Conservation (phyloP, 2,329 filamentous ascomycete genomes). For the Rutstroemia sp. region DNA sequence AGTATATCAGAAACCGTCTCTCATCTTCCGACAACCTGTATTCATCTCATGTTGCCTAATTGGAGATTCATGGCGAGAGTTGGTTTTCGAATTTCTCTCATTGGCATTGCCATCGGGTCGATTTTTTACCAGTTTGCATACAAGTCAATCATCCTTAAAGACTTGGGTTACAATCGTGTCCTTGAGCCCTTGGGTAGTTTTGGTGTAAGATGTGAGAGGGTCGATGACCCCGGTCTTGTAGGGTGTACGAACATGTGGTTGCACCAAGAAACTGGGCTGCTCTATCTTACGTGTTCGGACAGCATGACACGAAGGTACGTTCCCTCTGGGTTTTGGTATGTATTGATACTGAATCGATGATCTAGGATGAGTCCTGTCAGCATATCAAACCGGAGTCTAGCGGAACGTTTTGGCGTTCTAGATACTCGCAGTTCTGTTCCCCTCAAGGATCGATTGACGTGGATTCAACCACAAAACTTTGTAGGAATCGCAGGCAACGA, state of each 20-base stretch:
- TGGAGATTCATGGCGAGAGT: slow-evolving; percentile 4
- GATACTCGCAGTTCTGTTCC: slow-evolving; percentile 22
- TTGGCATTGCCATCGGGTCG: slow-evolving; percentile 16
- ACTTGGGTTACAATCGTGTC: slow-evolving; percentile 28
- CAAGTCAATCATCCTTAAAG: slow-evolving; percentile 25
- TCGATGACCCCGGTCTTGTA: slow-evolving; percentile 20
- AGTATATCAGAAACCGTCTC: background rate
- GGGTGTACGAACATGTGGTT: slow-evolving; percentile 29
- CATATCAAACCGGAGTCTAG: slow-evolving; percentile 17
- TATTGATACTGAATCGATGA: background rate
- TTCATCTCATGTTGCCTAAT: background rate
- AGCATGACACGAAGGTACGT: slow-evolving; percentile 22
- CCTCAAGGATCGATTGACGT: slow-evolving; percentile 18
- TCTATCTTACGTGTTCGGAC: slow-evolving; percentile 26
- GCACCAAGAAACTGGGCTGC: slow-evolving; percentile 21
- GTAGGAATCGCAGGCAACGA: slow-evolving; percentile 19
- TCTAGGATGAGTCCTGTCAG: slow-evolving; percentile 20
- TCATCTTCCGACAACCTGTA: background rate
- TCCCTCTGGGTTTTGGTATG: background rate
- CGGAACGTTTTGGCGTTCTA: slow-evolving; percentile 21
- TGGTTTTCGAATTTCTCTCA: background rate
- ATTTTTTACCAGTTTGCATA: slow-evolving; percentile 28
- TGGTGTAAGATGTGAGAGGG: slow-evolving; percentile 22
- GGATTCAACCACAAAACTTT: slow-evolving; percentile 20
- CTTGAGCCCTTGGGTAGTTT: slow-evolving; percentile 30